Evolutionary conservation across 139 green algal genomes (phyloP), one percentile per base, ranked within the genome.

Genomic region (Chloropicon primus): DNA sequence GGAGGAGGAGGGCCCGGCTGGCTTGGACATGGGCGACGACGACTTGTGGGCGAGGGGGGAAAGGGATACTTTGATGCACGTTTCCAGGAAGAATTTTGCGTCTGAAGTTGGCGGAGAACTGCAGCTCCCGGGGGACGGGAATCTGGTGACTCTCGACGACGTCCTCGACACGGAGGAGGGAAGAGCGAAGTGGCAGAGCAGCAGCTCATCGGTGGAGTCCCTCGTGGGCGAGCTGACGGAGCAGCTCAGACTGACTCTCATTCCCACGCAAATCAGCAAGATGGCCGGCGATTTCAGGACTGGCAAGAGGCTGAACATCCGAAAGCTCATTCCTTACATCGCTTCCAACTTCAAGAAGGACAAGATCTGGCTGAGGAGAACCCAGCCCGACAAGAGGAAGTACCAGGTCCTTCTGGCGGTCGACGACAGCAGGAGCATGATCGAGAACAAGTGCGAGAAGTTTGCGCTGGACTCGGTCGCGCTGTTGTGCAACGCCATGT

Each of bases 281-380:
- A 88, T 96, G 71, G 92, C 86, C 84, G 95, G 95, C 0, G 95
- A 98, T 79, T 99, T 92, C 90, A 87, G 91, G 25, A 97, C 90
- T 17, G 94, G 95, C 72, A 99, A 99, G 89, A 90, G 95, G 76
- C 92, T 99, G 82, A 97, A 93, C 88, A 99, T 99, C 95, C 94
- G 94, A 79, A 93, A 94, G 78, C 79, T 99, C 24, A 97, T 99
- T n/a, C 86, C 89, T 24, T 99, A 98, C 89, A 96, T 99, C 73
- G 95, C 95, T 10, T 89, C 73, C 25, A 89, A 97, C 77, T 99
- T 96, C 82, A 84, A 92, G n/a, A 92, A 94, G 77, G 95, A 99
- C 87, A 97, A 97, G 88, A 99, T 99, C 83, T 99, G 95, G 95
- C 86, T 99, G 86, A 85, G 95, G 0, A 86, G 95, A 76, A 97